Conservation (phyloP, 2,329 filamentous ascomycete genomes). For the Microcyclospora tardicrescens region DNA sequence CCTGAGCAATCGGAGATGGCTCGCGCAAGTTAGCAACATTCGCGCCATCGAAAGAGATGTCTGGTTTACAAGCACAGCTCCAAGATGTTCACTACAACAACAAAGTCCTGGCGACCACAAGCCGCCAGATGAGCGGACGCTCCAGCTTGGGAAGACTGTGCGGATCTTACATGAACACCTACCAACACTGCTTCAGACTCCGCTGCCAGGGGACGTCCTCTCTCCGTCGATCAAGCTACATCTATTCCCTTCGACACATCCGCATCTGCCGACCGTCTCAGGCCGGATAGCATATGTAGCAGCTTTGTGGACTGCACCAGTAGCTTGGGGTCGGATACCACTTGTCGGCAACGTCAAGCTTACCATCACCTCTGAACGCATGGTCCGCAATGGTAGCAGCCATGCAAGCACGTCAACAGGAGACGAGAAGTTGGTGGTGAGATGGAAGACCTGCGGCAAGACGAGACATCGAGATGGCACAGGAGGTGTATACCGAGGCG, state of each 20-base stretch:
- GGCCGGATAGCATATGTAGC: constrained; percentile 84
- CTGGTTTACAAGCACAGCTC: constrained; percentile 33
- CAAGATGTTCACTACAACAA: constrained; percentile 10
- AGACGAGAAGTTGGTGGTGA: constrained; percentile 75
- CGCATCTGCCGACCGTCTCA: constrained; percentile 81
- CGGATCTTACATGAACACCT: constrained; percentile 49
- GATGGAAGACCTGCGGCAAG: constrained; percentile 64
- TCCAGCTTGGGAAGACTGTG: constrained; percentile 51
- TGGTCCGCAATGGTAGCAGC: constrained; percentile 47
- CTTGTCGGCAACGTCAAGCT: constrained; percentile 82
- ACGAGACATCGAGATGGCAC: constrained; percentile 32
- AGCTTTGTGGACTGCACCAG: constrained; percentile 87
- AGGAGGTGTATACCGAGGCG: constrained; percentile 31
- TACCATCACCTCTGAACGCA: constrained; percentile 78
- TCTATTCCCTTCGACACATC: constrained; percentile 62
- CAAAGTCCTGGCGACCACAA: constrained; percentile 20
- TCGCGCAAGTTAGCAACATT: constrained; percentile 19
- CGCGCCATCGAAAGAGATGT: constrained; percentile 21
- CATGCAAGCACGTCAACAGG: constrained; percentile 19
- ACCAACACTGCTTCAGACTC: constrained; percentile 47
- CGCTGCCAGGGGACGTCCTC: constrained; percentile 48
- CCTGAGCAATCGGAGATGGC: constrained; percentile 16
- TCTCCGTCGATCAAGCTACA: constrained; percentile 50
- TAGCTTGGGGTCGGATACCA: constrained; percentile 89
- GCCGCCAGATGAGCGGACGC: constrained; percentile 44